Evolutionary conservation across 768 basidiomycete genomes (phyloP).

Genomic region (Termitomyces heimii): DNA sequence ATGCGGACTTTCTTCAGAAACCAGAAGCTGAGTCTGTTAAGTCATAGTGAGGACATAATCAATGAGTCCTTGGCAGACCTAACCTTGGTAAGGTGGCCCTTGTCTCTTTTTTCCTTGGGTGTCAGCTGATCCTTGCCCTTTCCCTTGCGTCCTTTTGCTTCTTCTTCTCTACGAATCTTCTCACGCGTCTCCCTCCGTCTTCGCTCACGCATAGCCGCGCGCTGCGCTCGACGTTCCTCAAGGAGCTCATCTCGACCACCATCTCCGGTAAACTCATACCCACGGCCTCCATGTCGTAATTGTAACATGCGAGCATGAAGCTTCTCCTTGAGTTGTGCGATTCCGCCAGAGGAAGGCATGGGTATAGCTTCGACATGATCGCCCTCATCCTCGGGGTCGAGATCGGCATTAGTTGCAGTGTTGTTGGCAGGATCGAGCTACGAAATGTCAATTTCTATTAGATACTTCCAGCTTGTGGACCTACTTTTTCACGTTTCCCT

Average conservation of each 20-base stretch:
- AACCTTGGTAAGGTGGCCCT: slow-evolving; percentile 52
- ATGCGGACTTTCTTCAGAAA: slow-evolving; percentile 41
- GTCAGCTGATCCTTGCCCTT: slow-evolving; percentile 33
- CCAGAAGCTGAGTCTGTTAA: slow-evolving; percentile 63
- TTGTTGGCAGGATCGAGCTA: slow-evolving; percentile 94
- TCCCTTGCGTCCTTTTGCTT: slow-evolving; percentile 45
- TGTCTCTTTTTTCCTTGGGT: slow-evolving; percentile 26
- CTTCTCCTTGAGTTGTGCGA: slow-evolving; percentile 61
- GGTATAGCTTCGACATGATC: slow-evolving; percentile 43
- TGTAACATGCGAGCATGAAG: slow-evolving; percentile 68
- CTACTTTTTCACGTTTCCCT: slow-evolving; percentile 81
- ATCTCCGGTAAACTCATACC: slow-evolving; percentile 12
- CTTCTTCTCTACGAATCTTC: slow-evolving; percentile 65
- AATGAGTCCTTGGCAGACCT: neutral
- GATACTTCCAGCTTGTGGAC: neutral
- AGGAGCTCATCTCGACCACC: slow-evolving; percentile 76
- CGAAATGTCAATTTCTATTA: slow-evolving; percentile 1
- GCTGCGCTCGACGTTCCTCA: slow-evolving; percentile 69
- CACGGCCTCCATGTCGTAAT: slow-evolving; percentile 44
- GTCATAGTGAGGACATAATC: neutral
- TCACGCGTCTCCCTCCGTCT: slow-evolving; percentile 83
- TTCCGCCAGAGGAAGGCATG: slow-evolving; percentile 60
- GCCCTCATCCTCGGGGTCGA: slow-evolving; percentile 29
- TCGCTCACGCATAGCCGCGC: slow-evolving; percentile 80
- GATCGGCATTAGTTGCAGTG: slow-evolving; percentile 22